These are phyloP conservation scores for Cyclanthera cordifolia DNA, from an alignment of 306 rosid species.

Conservation along the genomic window DNA sequence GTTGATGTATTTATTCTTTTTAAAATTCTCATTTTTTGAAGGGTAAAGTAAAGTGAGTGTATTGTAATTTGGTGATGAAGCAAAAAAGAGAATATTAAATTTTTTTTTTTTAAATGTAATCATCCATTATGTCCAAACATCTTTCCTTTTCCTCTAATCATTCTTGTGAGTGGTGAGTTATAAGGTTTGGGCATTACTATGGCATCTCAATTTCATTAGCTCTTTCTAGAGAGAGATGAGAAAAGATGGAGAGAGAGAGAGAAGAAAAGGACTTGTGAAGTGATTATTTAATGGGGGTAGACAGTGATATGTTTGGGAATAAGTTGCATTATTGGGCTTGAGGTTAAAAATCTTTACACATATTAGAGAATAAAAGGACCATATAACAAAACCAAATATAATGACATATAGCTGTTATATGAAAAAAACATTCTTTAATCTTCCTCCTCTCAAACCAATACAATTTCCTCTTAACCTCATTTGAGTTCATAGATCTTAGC, in stretches of 20 bases:
- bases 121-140: conserved; percentile 15
- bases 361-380: conserved; percentile 1
- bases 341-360: conserved; percentile 1
- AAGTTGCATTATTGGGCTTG: conserved; percentile 18
- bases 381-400: not conserved
- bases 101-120: too few relatives aligned
- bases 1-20: not conserved
- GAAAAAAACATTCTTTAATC: not conserved
- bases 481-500: not conserved
- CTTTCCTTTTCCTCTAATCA: conserved; percentile 18
- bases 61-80: conserved; percentile 20
- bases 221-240: conserved; percentile 13
- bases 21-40: not conserved
- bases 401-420: conserved; percentile 11
- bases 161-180: not conserved
- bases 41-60: conserved; percentile 12
- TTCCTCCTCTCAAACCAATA: not conserved
- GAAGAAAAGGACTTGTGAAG: conserved; percentile 31
- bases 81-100: conserved; percentile 25
- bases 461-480: not conserved
- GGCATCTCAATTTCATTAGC: not conserved
- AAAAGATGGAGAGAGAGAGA: conserved; percentile 21
- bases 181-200: not conserved
- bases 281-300: conserved; percentile 39
- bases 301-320: conserved; percentile 41